Conservation (phyloP, 139 green algal species). For the Coccomyxa sp. region DNA sequence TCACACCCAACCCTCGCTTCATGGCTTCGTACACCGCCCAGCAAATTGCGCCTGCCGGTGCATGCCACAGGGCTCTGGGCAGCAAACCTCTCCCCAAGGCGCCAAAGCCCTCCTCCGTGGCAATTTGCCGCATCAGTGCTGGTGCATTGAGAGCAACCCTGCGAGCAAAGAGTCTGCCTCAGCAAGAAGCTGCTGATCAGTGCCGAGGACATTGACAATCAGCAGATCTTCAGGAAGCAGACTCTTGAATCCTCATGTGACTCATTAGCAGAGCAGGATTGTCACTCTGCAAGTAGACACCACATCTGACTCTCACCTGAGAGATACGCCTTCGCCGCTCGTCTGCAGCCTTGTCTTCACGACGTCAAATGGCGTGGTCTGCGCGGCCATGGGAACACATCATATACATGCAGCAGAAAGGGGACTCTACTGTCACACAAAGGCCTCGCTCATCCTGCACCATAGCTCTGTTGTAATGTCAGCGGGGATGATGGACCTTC, state of each 20-base stretch:
- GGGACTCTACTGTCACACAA: too few relatives aligned
- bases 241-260: background rate
- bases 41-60: conserved; percentile 88
- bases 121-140: conserved; percentile 62
- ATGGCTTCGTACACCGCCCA: conserved; percentile 94
- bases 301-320: background rate
- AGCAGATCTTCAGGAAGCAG: background rate
- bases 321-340: conserved; percentile 40
- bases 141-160: background rate
- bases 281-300: too few relatives aligned
- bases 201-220: background rate
- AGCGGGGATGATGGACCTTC: too few relatives aligned
- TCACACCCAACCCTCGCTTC: conserved; percentile 61
- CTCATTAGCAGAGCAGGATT: background rate
- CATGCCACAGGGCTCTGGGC: conserved; percentile 90
- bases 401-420: too few relatives aligned
- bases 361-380: conserved; percentile 86
- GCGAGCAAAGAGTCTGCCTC: background rate
- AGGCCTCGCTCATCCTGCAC: too few relatives aligned
- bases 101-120: conserved; percentile 69
- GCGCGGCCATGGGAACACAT: too few relatives aligned
- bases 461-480: too few relatives aligned
- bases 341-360: conserved; percentile 91
- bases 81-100: conserved; percentile 77
- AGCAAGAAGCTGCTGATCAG: background rate